These are phyloP conservation scores for Grifola frondosa DNA, from an alignment of 1,284 basidiomycete species.

Conservation along the genomic window DNA sequence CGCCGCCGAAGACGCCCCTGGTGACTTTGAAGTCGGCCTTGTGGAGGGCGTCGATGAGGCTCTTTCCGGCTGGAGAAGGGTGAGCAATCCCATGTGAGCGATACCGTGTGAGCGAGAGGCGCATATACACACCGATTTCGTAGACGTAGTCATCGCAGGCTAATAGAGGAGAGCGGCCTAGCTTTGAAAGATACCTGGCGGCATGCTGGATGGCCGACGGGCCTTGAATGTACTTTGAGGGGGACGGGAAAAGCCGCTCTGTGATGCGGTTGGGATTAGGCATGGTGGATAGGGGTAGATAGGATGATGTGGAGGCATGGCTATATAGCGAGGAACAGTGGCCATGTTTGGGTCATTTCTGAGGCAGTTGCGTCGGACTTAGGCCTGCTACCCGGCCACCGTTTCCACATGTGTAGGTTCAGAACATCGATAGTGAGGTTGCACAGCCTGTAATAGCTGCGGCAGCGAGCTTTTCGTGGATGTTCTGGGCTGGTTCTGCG, in stretches of 20 bases:
- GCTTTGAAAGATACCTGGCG: conserved; percentile 28
- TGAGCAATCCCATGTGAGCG: not conserved
- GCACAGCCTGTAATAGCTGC: no score
- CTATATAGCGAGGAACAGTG: no score
- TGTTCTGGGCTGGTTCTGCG: no score
- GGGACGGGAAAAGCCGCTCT: conserved; percentile 35
- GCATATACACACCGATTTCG: conserved; percentile 28
- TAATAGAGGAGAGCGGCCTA: conserved; percentile 31
- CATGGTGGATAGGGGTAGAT: conserved; percentile 19
- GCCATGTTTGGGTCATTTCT: no score
- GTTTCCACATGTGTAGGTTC: no score
- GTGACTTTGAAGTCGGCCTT: conserved; percentile 28
- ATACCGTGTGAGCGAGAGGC: not conserved
- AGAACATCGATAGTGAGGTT: no score
- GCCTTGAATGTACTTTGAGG: conserved; percentile 38
- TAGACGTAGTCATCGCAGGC: conserved; percentile 33
- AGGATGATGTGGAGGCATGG: not conserved
- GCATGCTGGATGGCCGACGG: conserved; percentile 36
- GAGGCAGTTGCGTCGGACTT: no score
- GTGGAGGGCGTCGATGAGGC: conserved; percentile 28
- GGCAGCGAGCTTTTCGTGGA: no score
- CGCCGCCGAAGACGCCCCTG: conserved; percentile 30
- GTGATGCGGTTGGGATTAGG: conserved; percentile 34
- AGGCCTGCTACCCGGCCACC: no score
- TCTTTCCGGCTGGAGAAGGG: conserved; percentile 26